Base-by-base conservation (phyloP, 331 rosid species). In the Acacia pycnantha region DNA sequence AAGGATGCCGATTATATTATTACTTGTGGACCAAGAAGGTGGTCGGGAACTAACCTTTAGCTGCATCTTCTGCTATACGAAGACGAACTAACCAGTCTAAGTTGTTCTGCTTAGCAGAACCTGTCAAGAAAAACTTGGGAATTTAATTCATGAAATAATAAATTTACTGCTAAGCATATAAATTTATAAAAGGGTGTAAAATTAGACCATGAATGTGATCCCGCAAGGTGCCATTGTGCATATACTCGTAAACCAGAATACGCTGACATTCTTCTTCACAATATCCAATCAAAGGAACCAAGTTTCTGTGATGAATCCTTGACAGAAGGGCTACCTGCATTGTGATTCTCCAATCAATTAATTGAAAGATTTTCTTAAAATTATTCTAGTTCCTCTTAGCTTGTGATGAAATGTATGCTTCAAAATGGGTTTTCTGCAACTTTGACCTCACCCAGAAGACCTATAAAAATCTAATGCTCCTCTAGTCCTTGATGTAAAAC, bases 251-350 rank as follows among this genome's bases (percentile, higher is more conserved):
- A 79, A 93, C 99, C 81, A 95, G 89, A 86, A 95, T 82, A 75
- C 89, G 83, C 75, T 93, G 97, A 83, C 88, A 88, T 67, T 92
- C 99, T 88, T 95, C 99, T 83, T 95, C 97, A 56, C 98, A 93
- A 83, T 90, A 95, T 82, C 99, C 99, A 69, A 92, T 93, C 72
- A 95, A 77, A 82, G 99, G 98, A 84, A 95, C 99, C 97, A 95
- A 88, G 87, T 95, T 95, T 73, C 99, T 88, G 82, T 95, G 99
- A 90, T 95, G 99, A 84, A 93, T 95, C 86, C 97, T 90, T 37
- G 99, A 93, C 64, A 95, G 87, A 75, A 95, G 97, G 46, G 99
- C 97, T 77, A 95, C 97, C 96, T 93, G 94, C 85, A 84, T 46
- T 54, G 62, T 77, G 16, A 81, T 7, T 54, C 70, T 81, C 53